phyloP scores from a whole-genome alignment of 345 rosid species.

The Heritiera littoralis region DNA sequence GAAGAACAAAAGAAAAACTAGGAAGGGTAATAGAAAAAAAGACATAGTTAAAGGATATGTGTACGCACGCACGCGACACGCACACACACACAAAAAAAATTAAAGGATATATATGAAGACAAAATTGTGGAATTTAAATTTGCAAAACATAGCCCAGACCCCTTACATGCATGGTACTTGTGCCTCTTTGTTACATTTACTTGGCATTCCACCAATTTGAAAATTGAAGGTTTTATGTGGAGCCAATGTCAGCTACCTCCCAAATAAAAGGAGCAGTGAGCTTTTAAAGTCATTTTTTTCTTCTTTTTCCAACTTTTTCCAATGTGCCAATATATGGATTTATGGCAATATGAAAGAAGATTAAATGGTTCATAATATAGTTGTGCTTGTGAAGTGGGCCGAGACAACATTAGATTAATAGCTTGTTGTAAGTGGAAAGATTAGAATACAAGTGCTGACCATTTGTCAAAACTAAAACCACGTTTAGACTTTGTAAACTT shows the following conservation, averaged over 20 bases:
- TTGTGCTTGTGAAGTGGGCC: no score
- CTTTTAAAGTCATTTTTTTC: background rate
- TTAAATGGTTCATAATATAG: no score
- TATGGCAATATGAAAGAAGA: background rate
- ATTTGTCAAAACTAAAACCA: background rate
- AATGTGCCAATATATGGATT: background rate
- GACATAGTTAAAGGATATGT: background rate
- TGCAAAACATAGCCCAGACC: background rate
- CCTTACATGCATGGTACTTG: no score
- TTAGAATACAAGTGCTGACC: background rate
- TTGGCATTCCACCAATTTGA: no score
- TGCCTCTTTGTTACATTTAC: no score
- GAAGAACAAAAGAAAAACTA: background rate
- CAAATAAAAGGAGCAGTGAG: background rate
- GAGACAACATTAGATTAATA: background rate
- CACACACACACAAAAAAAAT: no score
- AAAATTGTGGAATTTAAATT: no score
- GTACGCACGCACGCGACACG: no score
- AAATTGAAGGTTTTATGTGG: no score
- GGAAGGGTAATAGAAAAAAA: no score
- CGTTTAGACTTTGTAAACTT: background rate
- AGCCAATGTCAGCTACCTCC: no score
- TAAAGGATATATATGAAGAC: no score
- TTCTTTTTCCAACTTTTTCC: background rate
- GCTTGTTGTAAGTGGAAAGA: conserved; percentile 3